Conservation (phyloP, 345 rosid genomes). For the Gossypium anomalum region DNA sequence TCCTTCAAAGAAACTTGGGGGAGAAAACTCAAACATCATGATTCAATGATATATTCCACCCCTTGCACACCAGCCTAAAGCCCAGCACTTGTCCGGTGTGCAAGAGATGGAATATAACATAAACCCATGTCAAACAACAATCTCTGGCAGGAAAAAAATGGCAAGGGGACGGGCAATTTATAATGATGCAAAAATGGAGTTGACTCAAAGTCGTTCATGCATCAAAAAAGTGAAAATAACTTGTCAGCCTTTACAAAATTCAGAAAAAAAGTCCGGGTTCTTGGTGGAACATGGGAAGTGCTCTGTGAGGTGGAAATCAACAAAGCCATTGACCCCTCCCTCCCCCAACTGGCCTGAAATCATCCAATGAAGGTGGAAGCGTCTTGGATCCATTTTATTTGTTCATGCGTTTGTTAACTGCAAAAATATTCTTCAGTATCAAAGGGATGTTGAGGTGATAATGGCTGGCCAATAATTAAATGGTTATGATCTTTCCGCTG, state of each 20-base stretch:
- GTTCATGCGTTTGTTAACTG: not conserved
- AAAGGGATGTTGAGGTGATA: not conserved
- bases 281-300: constrained; percentile 9
- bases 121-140: constrained; percentile 8
- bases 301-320: constrained; percentile 12
- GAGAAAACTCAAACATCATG: not conserved
- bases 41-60: constrained; percentile 6
- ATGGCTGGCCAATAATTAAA: not conserved
- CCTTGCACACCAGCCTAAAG: not conserved
- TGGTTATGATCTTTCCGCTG: not conserved
- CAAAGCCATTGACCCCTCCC: not conserved
- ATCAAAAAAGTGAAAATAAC: not conserved
- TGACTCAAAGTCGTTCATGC: not conserved
- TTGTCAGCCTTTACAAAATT: not conserved
- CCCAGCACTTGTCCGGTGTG: not conserved
- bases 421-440: not conserved
- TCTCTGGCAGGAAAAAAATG: not conserved
- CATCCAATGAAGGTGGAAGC: constrained; percentile 1
- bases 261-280: not conserved
- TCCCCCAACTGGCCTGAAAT: not conserved
- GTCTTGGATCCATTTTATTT: not conserved
- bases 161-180: not conserved
- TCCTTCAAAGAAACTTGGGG: not conserved
- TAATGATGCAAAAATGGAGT: constrained; percentile 1
- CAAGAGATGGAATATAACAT: constrained; percentile 12